Evolutionary conservation across 768 basidiomycete species (phyloP).

Genomic region (Chalciporus piperatus): DNA sequence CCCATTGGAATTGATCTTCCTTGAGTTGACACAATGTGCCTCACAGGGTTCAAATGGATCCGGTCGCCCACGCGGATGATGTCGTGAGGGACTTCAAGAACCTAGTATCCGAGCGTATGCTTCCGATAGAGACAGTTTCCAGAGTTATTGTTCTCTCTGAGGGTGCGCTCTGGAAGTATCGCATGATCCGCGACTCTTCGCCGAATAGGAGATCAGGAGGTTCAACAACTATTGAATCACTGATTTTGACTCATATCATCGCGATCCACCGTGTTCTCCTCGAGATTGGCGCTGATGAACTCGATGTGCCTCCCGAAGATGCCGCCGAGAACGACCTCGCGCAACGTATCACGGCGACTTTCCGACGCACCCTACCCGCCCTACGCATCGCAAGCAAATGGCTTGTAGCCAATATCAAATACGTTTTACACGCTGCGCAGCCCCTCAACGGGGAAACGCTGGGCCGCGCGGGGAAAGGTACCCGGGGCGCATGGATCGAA

Average conservation of each 20-base stretch:
- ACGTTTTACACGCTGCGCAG: conserved; percentile 49
- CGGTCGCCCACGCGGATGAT: conserved; percentile 44
- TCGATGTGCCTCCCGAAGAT: conserved; percentile 55
- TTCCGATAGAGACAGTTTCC: conserved; percentile 74
- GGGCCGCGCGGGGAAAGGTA: conserved; percentile 12
- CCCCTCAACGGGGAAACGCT: conserved; percentile 20
- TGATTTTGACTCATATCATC: conserved; percentile 66
- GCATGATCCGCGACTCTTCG: conserved; percentile 60
- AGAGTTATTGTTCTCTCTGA: conserved; percentile 72
- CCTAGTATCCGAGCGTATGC: conserved; percentile 63
- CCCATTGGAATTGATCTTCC: background rate
- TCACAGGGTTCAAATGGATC: conserved; percentile 39
- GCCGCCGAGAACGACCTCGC: conserved; percentile 60
- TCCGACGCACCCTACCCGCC: conserved; percentile 83
- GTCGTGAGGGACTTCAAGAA: conserved; percentile 55
- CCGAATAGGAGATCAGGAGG: conserved; percentile 27
- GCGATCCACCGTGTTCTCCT: conserved; percentile 62
- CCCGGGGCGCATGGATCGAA: conserved; percentile 28
- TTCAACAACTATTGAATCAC: conserved; percentile 52
- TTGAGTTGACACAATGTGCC: conserved; percentile 4
- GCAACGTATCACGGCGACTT: conserved; percentile 79
- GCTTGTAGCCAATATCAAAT: conserved; percentile 74
- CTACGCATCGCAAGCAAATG: conserved; percentile 88
- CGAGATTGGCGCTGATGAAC: conserved; percentile 60
- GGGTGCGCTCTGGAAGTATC: conserved; percentile 81